Evolutionary conservation across 2,329 filamentous ascomycete genomes (phyloP).

Genomic region (Albifimbria verrucaria): DNA sequence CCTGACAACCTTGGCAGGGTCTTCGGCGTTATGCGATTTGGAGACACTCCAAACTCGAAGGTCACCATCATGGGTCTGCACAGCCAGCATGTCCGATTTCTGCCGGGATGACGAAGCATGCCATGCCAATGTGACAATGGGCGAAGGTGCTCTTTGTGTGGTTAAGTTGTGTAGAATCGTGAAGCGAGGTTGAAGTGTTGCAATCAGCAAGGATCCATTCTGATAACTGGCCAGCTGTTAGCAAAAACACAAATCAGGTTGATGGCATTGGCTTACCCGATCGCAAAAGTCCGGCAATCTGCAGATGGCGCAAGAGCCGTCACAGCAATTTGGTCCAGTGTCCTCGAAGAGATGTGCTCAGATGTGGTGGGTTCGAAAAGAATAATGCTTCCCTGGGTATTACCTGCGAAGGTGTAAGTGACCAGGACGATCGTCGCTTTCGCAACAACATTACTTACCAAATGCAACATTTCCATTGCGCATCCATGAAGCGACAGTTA

Average conservation of each 20-base stretch:
- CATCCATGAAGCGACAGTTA: constrained; percentile 91
- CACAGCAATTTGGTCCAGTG: constrained; percentile 87
- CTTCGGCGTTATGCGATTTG: constrained; percentile 68
- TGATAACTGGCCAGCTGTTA: constrained; percentile 64
- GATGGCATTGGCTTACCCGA: constrained; percentile 64
- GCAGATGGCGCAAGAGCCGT: constrained; percentile 86
- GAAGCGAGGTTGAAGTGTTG: constrained; percentile 84
- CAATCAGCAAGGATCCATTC: constrained; percentile 91
- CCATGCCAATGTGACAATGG: constrained; percentile 85
- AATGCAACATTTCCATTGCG: constrained; percentile 94
- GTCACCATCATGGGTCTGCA: constrained; percentile 88
- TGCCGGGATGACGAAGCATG: constrained; percentile 94
- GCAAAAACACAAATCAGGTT: neutral
- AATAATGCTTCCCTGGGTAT: constrained; percentile 88
- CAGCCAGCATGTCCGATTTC: constrained; percentile 96
- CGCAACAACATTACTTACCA: constrained; percentile 54
- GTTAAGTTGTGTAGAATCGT: constrained; percentile 91
- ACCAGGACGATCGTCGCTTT: constrained; percentile 14
- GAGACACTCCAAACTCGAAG: constrained; percentile 94
- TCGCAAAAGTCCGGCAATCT: constrained; percentile 92
- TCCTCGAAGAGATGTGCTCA: constrained; percentile 87
- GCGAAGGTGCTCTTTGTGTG: constrained; percentile 78
- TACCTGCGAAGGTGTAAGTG: constrained; percentile 55
- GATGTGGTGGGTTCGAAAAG: constrained; percentile 91
- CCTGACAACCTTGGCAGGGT: constrained; percentile 84